A percentile compares a stretch with the other conserved stretches of the same genome.
These are phyloP conservation scores for Fusarium oxysporum DNA, from an alignment of 2,329 filamentous ascomycete genomes.

Conservation along the genomic window DNA sequence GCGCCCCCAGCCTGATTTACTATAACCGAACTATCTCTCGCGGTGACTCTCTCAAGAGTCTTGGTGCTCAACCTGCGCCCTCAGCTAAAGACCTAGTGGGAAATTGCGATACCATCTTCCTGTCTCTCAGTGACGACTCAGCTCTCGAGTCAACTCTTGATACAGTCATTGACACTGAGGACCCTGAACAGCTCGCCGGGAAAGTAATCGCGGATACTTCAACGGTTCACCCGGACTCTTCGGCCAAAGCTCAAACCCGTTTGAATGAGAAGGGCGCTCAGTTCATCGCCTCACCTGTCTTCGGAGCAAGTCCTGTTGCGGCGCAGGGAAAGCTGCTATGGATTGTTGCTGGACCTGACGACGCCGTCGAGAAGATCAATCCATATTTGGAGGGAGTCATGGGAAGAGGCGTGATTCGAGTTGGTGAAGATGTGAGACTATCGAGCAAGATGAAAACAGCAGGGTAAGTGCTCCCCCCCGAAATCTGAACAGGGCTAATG, in stretches of 20 bases:
- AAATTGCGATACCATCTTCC: slow-evolving; percentile 51
- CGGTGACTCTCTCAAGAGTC: slow-evolving; percentile 48
- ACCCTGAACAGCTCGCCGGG: slow-evolving; percentile 30
- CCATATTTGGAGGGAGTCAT: slow-evolving; percentile 57
- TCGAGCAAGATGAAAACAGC: slow-evolving; percentile 62
- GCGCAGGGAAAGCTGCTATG: slow-evolving; percentile 59
- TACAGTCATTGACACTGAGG: slow-evolving; percentile 42
- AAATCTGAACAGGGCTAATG: not conserved
- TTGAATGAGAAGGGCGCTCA: slow-evolving; percentile 47
- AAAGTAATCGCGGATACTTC: slow-evolving; percentile 63
- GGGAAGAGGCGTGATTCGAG: slow-evolving; percentile 55
- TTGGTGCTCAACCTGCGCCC: slow-evolving; percentile 45
- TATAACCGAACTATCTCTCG: slow-evolving; percentile 62
- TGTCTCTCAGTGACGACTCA: slow-evolving; percentile 57
- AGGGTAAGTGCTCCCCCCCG: slow-evolving; percentile 46
- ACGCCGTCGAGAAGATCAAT: slow-evolving; percentile 49
- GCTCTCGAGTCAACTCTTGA: slow-evolving; percentile 52
- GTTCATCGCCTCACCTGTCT: slow-evolving; percentile 61
- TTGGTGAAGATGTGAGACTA: slow-evolving; percentile 57
- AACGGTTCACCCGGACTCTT: slow-evolving; percentile 61
- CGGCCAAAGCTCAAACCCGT: slow-evolving; percentile 43
- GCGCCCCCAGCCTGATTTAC: slow-evolving; percentile 50
- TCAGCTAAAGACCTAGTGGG: slow-evolving; percentile 45
- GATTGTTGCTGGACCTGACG: slow-evolving; percentile 55
- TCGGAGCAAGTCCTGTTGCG: slow-evolving; percentile 63